Evolutionary conservation across 768 basidiomycete species (phyloP), one percentile per base, ranked within the genome.

Genomic region (Ephemerocybe angulata): DNA sequence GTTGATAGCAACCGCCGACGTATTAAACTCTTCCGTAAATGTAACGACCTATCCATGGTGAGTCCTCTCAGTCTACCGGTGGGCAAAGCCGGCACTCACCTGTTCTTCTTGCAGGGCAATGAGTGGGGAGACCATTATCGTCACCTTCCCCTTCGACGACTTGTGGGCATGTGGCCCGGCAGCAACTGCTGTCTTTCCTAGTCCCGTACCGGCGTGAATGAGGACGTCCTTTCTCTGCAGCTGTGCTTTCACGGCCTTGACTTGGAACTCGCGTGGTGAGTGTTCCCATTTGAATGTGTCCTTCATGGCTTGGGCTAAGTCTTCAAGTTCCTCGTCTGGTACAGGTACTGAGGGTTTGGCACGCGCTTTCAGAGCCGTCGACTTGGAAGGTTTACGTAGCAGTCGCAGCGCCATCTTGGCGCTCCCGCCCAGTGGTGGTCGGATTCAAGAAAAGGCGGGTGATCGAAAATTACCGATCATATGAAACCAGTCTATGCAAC

Each of bases 51-150:
- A 28, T 48, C 12, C 10, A 48, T 24, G 21, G 19, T 48, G 10
- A 24, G 19, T 48, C 33, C 27, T 28, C 27, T 13, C 27, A 17
- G 10, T 29, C 10, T 10, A 17, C 12, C 19, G 12, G 10, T 48
- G 10, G 12, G 15, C 5, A 28, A 19, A n/a, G n/a, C n/a, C 27
- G 22, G 17, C 13, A 54, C 57, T 55, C 7, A 62, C 59, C 52
- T 58, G 59, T 52, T 77, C 72, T 0, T 74, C 69, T 22, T 77
- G 72, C 1, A 77, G 67, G 0, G 70, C 67, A 1, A 76, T 60
- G 1, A 77, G 55, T 2, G 75, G 76, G 6, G 72, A 74, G 0
- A 77, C 64, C 61, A 76, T 62, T 2, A 77, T 56, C 0, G 72
- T 73, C 0, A 73, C 63, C 53, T 64, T 67, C 3, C 66, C 68